These are phyloP conservation scores for Caloboletus firmus DNA, from an alignment of 1,284 basidiomycete species.

Conservation along the genomic window DNA sequence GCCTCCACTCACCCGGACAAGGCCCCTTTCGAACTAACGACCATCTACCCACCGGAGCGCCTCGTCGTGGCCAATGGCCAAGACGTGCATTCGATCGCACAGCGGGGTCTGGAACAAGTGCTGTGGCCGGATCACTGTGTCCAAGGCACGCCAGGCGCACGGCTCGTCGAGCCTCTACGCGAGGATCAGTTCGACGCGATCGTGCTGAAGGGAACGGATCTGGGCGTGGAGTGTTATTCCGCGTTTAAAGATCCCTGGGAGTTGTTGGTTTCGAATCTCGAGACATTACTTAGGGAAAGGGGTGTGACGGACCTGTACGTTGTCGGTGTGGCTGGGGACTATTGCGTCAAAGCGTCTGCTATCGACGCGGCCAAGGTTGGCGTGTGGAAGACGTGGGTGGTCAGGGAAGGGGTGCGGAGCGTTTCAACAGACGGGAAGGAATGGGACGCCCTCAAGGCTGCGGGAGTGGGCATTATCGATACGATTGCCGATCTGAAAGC, in stretches of 20 bases:
- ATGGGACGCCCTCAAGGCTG: slow-evolving; percentile 40
- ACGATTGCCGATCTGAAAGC: slow-evolving; percentile 26
- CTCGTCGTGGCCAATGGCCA: slow-evolving; percentile 27
- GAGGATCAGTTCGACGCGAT: slow-evolving; percentile 39
- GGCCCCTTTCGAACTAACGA: slow-evolving; percentile 34
- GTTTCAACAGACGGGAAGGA: slow-evolving; percentile 32
- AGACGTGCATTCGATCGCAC: slow-evolving; percentile 12
- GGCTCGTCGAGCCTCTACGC: slow-evolving; percentile 44
- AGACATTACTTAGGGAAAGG: slow-evolving; percentile 35
- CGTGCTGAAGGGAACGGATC: slow-evolving; percentile 47
- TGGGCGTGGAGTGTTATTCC: slow-evolving; percentile 51
- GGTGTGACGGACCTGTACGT: slow-evolving; percentile 49
- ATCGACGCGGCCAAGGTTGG: slow-evolving; percentile 41
- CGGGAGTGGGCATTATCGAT: slow-evolving; percentile 30
- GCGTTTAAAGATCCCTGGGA: slow-evolving; percentile 53
- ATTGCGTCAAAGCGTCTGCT: slow-evolving; percentile 52
- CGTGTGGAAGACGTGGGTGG: slow-evolving; percentile 47
- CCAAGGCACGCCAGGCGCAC: slow-evolving; percentile 42
- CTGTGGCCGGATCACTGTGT: slow-evolving; percentile 57
- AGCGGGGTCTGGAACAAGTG: slow-evolving; percentile 41
- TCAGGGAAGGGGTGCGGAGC: slow-evolving; percentile 46
- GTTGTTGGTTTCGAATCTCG: slow-evolving; percentile 39
- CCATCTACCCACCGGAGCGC: slow-evolving; percentile 43
- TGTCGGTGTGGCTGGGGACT: slow-evolving; percentile 52
- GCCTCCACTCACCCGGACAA: slow-evolving; percentile 43